Base-by-base conservation (phyloP, 1,139 yeast genomes). In the Candida frijolesensis region DNA sequence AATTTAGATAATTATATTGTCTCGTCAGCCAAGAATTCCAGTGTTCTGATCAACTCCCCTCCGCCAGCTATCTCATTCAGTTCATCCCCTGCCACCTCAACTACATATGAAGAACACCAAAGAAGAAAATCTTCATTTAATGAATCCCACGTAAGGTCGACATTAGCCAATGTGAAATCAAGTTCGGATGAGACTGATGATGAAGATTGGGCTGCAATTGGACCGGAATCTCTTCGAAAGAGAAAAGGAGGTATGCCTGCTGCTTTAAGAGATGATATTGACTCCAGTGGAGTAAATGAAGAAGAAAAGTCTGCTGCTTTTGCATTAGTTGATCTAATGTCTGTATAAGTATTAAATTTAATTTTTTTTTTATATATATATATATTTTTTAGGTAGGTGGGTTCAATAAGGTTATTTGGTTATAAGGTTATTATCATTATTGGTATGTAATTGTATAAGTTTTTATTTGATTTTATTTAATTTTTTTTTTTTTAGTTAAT, bases 171-270 rank as follows among this genome's bases (percentile, higher is more conserved):
- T 29, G 47, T 51, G 29, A 48, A 46, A 16, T 19, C 46, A 42
- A 41, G 44, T 27, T 45, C 51, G 5, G 49, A 49, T 35, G 58
- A 89, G 60, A 89, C 96, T 0, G 98, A 91, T 67, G 97, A 92
- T 63, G 98, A 91, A 66, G 97, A 91, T 68, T 91, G 98, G 98
- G 89, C 85, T 55, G 74, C 90, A 0, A 86, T 91, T 49, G 97
- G 97, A 1, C 90, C 97, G 0, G 86, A 78, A 44, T 70, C 78
- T 43, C 66, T 85, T 48, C 68, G 87, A 45, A 74, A 69, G 39
- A 67, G 65, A 12, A 47, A 46, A 44, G 42, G 34, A 22, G 37
- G 38, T 32, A 42, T 42, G 12, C 45, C 45, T 32, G 45, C 45
- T 18, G 45, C 45, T 32, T 49, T 46, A 52, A 50, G 46, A 45